Evolutionary conservation across 495 filamentous ascomycete species (phyloP).

Genomic region (Amniculicola lignicola): DNA sequence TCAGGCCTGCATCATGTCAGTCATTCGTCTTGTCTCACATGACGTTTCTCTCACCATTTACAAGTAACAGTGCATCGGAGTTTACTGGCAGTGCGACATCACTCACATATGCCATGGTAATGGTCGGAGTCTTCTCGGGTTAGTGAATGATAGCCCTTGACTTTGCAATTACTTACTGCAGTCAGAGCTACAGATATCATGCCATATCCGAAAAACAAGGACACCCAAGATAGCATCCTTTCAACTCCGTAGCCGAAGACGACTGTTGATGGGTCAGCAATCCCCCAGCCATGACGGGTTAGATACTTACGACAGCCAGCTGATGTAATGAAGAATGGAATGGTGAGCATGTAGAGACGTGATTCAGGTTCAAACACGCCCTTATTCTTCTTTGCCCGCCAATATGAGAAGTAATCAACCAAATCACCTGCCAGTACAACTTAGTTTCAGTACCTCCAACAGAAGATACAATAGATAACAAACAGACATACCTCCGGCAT

Average conservation of each 20-base stretch:
- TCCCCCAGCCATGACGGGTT: too few relatives aligned
- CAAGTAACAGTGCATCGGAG: conserved; percentile 38
- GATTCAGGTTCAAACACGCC: conserved; percentile 39
- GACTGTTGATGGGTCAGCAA: too few relatives aligned
- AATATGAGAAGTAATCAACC: conserved; percentile 36
- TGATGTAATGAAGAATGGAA: conserved; percentile 37
- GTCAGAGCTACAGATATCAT: conserved; percentile 37
- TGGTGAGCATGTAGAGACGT: conserved; percentile 33
- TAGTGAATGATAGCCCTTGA: neutral
- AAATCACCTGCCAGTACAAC: conserved; percentile 19
- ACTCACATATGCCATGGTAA: conserved; percentile 36
- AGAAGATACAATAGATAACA: neutral
- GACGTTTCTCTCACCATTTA: conserved; percentile 32
- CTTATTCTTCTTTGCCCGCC: conserved; percentile 35
- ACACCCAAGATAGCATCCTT: conserved; percentile 32
- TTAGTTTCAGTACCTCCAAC: neutral
- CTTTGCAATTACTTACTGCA: conserved; percentile 20
- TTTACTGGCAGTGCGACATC: conserved; percentile 38
- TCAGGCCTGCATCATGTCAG: conserved; percentile 7
- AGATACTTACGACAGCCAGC: conserved; percentile 38
- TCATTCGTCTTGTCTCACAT: neutral
- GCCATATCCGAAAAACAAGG: conserved; percentile 40
- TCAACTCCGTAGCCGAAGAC: conserved; percentile 39
- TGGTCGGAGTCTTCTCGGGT: conserved; percentile 30
- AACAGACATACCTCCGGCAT: conserved; percentile 27